Base-by-base conservation (phyloP, 1,139 yeast genomes). In the Hyphopichia buzzinii region DNA sequence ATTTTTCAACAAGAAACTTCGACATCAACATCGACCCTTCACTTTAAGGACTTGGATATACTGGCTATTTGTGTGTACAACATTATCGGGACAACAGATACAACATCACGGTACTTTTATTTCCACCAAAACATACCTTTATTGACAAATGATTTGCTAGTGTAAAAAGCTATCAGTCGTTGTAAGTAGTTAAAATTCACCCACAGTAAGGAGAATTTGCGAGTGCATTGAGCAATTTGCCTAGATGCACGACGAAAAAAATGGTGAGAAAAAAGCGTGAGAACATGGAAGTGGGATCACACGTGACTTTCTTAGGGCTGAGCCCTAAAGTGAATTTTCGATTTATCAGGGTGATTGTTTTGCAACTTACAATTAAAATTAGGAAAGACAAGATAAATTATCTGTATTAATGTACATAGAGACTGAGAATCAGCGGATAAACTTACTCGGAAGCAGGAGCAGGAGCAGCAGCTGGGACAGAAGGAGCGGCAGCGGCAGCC, bases 401-500 rank as follows among this genome's bases (percentile, higher is more conserved):
- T n/a, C 6, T 19, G 10, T 19, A 19, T 19, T 19, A 19, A 19
- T 19, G 23, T 19, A 19, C 23, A 19, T 7, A 19, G 23, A 10
- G 10, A 7, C 6, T 10, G 8, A 19, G 23, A 10, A 10, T 19
- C 10, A 19, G 8, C 10, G 23, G 10, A 19, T 6, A 7, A 19
- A 10, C 10, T 19, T 19, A 19, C 23, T 19, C 23, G 23, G 23
- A 6, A 7, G n/a, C n/a, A n/a, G n/a, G n/a, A n/a, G n/a, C n/a
- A n/a, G n/a, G n/a, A n/a, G 23, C 8, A 10, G 10, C 23, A 19
- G 10, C 23, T 10, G 23, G 23, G 10, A 19, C 23, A 19, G 23
- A 16, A 13, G 35, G 30, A 38, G 48, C 53, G 39, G 43, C 59
- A 33, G 67, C 74, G 43, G 64, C 56, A 39, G 57, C 50, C 62